Evolutionary conservation across 2,329 filamentous ascomycete genomes (phyloP).

Genomic region (Drechslerella dactyloides): DNA sequence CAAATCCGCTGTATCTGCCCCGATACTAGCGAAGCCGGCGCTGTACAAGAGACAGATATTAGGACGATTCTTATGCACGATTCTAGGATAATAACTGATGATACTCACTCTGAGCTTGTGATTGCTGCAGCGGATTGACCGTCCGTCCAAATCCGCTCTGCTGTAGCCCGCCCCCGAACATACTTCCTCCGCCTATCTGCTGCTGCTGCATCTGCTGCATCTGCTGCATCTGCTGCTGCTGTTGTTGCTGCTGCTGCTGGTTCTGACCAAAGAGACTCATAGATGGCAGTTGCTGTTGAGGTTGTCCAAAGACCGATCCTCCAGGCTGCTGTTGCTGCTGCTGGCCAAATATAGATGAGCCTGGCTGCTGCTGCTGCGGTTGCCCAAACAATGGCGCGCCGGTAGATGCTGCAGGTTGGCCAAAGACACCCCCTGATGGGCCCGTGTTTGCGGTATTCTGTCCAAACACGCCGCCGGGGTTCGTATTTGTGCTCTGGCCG

Average conservation of each 20-base stretch:
- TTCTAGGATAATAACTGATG: slow-evolving; percentile 12
- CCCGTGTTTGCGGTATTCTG: slow-evolving; percentile 30
- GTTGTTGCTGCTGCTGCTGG: slow-evolving; percentile 30
- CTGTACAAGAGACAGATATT: slow-evolving; percentile 15
- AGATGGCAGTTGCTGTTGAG: slow-evolving; percentile 9
- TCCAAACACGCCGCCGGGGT: slow-evolving; percentile 51
- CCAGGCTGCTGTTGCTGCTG: slow-evolving; percentile 57
- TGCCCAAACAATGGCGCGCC: slow-evolving; percentile 49
- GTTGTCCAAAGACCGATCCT: slow-evolving; percentile 54
- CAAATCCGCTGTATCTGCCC: slow-evolving; percentile 71
- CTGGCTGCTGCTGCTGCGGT: slow-evolving; percentile 52
- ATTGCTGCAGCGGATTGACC: slow-evolving; percentile 42
- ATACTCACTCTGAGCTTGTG: slow-evolving; percentile 42
- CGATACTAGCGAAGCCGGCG: slow-evolving; percentile 26
- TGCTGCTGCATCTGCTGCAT: slow-evolving; percentile 44
- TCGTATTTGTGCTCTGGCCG: slow-evolving; percentile 52
- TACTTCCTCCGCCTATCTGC: slow-evolving; percentile 26
- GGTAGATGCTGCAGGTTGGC: slow-evolving; percentile 35
- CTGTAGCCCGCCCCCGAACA: slow-evolving; percentile 37
- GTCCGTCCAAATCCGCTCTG: slow-evolving; percentile 50
- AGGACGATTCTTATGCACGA: neutral
- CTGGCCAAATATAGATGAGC: too few relatives aligned
- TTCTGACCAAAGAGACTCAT: slow-evolving; percentile 20
- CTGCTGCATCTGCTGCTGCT: slow-evolving; percentile 35
- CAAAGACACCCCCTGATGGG: slow-evolving; percentile 46